phyloP scores from a whole-genome alignment of 140 eudicot genomes.

The Stevia rebaudiana region DNA sequence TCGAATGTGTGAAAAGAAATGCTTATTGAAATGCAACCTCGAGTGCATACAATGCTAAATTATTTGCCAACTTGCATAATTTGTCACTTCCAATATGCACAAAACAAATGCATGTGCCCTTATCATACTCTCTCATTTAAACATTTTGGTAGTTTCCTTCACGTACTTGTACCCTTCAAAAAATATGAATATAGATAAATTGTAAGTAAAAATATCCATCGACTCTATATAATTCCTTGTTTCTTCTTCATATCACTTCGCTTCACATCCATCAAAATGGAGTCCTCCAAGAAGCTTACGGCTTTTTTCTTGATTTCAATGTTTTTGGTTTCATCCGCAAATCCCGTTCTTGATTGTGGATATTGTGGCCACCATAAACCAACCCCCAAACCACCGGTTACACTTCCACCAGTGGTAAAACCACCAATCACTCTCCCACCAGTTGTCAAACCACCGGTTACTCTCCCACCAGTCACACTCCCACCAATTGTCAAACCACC shows the following conservation, averaged over 20 bases:
- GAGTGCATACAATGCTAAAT: slow-evolving; percentile 22
- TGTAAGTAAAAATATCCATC: neutral
- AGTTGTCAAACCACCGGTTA: neutral
- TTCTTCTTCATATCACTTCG: neutral
- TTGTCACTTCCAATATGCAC: slow-evolving; percentile 51
- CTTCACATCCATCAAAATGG: slow-evolving; percentile 21
- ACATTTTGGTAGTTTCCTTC: slow-evolving; percentile 26
- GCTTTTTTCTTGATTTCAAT: slow-evolving; percentile 60
- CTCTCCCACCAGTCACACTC: neutral
- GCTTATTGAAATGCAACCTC: neutral
- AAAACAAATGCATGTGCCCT: slow-evolving; percentile 48
- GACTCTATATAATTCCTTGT: slow-evolving; percentile 15
- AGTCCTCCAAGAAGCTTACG: slow-evolving; percentile 44
- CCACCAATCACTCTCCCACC: slow-evolving; percentile 28
- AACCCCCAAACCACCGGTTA: neutral
- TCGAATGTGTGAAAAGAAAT: neutral
- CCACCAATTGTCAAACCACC: slow-evolving; percentile 40
- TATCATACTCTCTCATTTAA: slow-evolving; percentile 26
- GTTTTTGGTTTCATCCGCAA: slow-evolving; percentile 44
- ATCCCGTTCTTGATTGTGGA: slow-evolving; percentile 49
- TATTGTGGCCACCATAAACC: slow-evolving; percentile 31
- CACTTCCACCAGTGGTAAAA: neutral
- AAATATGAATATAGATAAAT: neutral
- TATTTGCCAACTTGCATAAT: slow-evolving; percentile 59
- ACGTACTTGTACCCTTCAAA: neutral